Base-by-base conservation (phyloP, 805 yeast species). In the Myxozyma vanderwaltii region DNA sequence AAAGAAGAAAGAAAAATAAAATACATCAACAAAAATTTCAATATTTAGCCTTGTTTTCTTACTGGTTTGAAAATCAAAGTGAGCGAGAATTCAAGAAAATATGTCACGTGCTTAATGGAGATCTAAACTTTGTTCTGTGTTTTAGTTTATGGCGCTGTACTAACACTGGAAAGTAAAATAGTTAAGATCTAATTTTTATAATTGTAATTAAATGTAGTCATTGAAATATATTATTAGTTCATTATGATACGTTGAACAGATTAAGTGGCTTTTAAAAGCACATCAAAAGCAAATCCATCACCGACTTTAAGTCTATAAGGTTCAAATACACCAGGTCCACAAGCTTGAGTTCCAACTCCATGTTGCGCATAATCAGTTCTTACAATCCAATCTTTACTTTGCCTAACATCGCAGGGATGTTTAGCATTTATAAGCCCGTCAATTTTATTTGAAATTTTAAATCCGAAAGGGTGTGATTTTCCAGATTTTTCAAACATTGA, bases 341-440 rank as follows among this genome's bases (percentile, higher is more conserved):
- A 71, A 3, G 71, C 64, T 19, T 64, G 68, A 24, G 68, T 67
- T 3, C 73, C 74, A 17, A 71, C 55, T 0, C 72, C 73, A 24
- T 68, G 69, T 17, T 65, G 68, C 26, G 56, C 67, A 23, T 65
- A 65, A 45, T 70, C 72, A 0, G 70, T 63, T 7, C 70, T 54
- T 56, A 71, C 56, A 19, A 68, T 46, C 39, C 55, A 56, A 10
- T 47, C 46, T 10, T 53, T 48, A n/a, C 59, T 49, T 7, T 55
- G 44, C 24, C 49, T 52, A 26, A 71, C 52, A 36, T 70, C 71
- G 36, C 61, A 58, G 2, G 70, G 71, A 54, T 69, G 74, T 35
- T 43, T 49, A 12, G 72, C 72, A 19, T 36, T 51, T 13, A 62
- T 68, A 6, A 67, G 44, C 24, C 56, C 61, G 1, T 39, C 39